These are phyloP conservation scores for Periglandula ipomoeae DNA, from an alignment of 2,329 filamentous ascomycete species.

Conservation along the genomic window DNA sequence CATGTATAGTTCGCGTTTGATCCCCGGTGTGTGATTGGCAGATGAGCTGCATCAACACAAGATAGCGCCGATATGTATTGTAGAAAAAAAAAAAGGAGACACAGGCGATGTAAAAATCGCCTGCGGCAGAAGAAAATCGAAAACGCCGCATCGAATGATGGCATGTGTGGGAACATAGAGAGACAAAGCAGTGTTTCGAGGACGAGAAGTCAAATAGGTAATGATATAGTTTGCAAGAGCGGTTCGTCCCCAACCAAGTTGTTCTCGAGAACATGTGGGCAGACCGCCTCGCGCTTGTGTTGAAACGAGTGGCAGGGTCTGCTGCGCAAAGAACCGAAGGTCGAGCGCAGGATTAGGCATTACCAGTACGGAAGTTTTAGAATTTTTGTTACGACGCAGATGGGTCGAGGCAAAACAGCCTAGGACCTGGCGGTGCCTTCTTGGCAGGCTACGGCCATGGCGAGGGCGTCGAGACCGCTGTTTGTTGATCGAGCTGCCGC, in stretches of 20 bases:
- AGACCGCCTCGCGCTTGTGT: not conserved
- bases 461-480: constrained; percentile 45
- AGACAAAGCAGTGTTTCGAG: not conserved
- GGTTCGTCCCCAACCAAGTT: too few species aligned
- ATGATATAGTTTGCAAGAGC: not conserved
- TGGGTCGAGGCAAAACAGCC: not conserved
- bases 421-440: constrained; percentile 24
- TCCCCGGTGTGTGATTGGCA: not conserved
- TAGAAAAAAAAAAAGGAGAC: not conserved
- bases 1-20: not conserved
- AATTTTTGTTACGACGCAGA: not conserved
- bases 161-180: not conserved
- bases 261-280: not conserved
- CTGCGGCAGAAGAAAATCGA: not conserved
- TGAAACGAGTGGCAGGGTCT: not conserved
- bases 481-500: constrained; percentile 32
- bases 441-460: constrained; percentile 44
- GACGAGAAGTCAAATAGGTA: not conserved
- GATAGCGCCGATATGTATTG: not conserved
- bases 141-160: constrained; percentile 2
- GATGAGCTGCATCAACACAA: not conserved
- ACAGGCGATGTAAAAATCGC: not conserved
- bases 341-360: constrained; percentile 3
- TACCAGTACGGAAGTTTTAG: not conserved
- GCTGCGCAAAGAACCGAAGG: not conserved